These are phyloP conservation scores for Podila horticola DNA, from an alignment of 192 early-diverging fungal species.

Conservation along the genomic window DNA sequence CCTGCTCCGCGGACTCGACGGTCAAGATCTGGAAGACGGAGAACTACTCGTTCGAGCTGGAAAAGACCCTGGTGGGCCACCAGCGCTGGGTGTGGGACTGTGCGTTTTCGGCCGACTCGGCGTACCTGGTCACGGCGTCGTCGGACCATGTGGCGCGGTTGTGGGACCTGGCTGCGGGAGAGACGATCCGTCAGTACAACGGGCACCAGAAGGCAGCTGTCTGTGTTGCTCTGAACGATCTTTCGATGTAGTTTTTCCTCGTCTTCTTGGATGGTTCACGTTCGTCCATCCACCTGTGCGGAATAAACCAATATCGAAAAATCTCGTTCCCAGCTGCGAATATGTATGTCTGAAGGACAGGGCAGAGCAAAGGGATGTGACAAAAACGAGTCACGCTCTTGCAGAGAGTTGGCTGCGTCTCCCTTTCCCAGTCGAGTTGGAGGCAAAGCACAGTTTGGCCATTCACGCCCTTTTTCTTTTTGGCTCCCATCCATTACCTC, in stretches of 20 bases:
- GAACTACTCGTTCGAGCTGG: conserved; percentile 71
- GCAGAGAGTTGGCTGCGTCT: too few species aligned
- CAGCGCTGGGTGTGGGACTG: conserved; percentile 95
- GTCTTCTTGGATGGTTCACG: too few species aligned
- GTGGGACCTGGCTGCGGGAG: conserved; percentile 83
- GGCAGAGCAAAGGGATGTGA: too few species aligned
- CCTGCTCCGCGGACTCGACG: conserved; percentile 88
- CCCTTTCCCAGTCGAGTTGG: too few species aligned
- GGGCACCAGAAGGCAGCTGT: conserved; percentile 92
- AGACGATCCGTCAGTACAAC: conserved; percentile 88
- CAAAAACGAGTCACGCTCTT: too few species aligned
- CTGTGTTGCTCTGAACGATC: conserved; percentile 86
- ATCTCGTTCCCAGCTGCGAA: too few species aligned
- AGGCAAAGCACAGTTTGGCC: too few species aligned
- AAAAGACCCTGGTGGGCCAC: conserved; percentile 84
- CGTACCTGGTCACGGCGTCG: conserved; percentile 90
- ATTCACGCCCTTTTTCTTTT: not conserved
- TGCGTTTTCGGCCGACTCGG: conserved; percentile 91
- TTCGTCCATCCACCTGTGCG: too few species aligned
- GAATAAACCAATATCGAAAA: too few species aligned
- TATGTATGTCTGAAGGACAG: too few species aligned
- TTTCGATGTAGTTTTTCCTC: too few species aligned
- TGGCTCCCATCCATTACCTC: not conserved
- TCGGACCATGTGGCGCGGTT: conserved; percentile 85
- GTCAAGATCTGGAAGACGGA: conserved; percentile 86